Conservation (phyloP, 768 basidiomycete species). For the Dentipellis fragilis region DNA sequence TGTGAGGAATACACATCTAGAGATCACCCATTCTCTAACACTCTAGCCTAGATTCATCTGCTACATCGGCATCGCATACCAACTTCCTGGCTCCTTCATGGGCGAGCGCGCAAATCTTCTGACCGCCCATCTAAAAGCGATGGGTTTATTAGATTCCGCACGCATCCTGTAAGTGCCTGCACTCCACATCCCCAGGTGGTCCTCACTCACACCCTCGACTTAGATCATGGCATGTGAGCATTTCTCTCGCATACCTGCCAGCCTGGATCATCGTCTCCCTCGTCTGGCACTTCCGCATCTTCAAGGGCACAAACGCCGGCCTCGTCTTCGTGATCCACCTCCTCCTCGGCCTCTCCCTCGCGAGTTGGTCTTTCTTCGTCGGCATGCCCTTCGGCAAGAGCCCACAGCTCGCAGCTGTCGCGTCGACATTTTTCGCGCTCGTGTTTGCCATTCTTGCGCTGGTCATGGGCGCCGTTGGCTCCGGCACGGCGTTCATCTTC, state of each 20-base stretch:
- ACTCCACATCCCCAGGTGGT: background rate
- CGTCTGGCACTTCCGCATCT: constrained; percentile 61
- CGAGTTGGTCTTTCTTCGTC: constrained; percentile 65
- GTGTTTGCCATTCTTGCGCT: constrained; percentile 59
- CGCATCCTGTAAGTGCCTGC: constrained; percentile 40
- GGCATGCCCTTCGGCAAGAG: constrained; percentile 64
- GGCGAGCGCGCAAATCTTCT: constrained; percentile 55
- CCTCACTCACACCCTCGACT: background rate
- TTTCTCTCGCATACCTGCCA: constrained; percentile 61
- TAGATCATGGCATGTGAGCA: constrained; percentile 56
- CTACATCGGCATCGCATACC: constrained; percentile 68
- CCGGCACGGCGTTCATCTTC: constrained; percentile 46
- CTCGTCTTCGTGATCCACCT: constrained; percentile 57
- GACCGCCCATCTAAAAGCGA: constrained; percentile 68
- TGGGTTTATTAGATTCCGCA: constrained; percentile 68
- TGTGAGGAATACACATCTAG: constrained; percentile 15
- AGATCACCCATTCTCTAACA: constrained; percentile 25
- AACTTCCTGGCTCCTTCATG: constrained; percentile 62
- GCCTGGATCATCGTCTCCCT: constrained; percentile 64
- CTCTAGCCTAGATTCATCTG: constrained; percentile 43
- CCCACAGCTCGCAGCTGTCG: constrained; percentile 61
- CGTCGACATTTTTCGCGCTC: constrained; percentile 54
- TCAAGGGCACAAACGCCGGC: constrained; percentile 45
- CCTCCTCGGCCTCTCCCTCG: constrained; percentile 55
- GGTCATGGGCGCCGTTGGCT: constrained; percentile 31